phyloP scores from a whole-genome alignment of 805 yeast genomes.

The Candida mattraensis region DNA sequence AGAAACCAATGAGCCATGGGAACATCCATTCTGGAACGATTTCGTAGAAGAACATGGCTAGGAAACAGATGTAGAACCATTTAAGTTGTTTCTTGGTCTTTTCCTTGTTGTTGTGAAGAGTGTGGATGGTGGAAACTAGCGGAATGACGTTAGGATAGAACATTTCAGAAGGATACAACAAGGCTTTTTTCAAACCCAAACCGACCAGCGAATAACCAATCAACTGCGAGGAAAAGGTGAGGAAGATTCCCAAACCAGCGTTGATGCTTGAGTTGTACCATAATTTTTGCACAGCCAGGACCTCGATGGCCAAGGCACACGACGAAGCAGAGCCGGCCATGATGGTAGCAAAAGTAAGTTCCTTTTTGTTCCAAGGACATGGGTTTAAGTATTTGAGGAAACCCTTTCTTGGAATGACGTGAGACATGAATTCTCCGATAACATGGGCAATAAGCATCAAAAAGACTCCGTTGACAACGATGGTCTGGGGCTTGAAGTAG shows the following conservation, averaged over 20 bases:
- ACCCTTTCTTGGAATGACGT: slow-evolving; percentile 29
- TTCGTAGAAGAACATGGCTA: slow-evolving; percentile 29
- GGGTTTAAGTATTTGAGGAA: slow-evolving; percentile 35
- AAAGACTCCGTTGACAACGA: slow-evolving; percentile 34
- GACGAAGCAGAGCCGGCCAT: slow-evolving; percentile 35
- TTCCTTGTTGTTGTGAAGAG: slow-evolving; percentile 26
- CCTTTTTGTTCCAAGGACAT: slow-evolving; percentile 46
- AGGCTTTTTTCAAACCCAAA: slow-evolving; percentile 27
- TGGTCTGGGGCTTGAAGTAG: slow-evolving; percentile 38
- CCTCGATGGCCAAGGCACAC: slow-evolving; percentile 33
- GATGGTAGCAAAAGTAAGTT: slow-evolving; percentile 42
- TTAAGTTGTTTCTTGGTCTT: slow-evolving; percentile 24
- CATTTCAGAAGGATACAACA: slow-evolving; percentile 27
- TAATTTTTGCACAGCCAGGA: slow-evolving; percentile 34
- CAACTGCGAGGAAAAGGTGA: slow-evolving; percentile 33
- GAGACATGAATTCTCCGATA: slow-evolving; percentile 31
- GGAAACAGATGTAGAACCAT: slow-evolving; percentile 25
- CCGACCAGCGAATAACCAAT: slow-evolving; percentile 34
- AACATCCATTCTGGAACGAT: slow-evolving; percentile 35
- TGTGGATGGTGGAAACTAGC: slow-evolving; percentile 24
- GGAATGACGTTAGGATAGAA: slow-evolving; percentile 44
- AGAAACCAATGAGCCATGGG: slow-evolving; percentile 30
- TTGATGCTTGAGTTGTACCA: slow-evolving; percentile 29
- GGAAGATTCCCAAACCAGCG: slow-evolving; percentile 33
- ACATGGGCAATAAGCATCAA: slow-evolving; percentile 34